A percentile compares a stretch with the other conserved stretches of the same genome.
phyloP scores from a whole-genome alignment of 768 basidiomycete species.

The Leucosporidium yakuticum region DNA sequence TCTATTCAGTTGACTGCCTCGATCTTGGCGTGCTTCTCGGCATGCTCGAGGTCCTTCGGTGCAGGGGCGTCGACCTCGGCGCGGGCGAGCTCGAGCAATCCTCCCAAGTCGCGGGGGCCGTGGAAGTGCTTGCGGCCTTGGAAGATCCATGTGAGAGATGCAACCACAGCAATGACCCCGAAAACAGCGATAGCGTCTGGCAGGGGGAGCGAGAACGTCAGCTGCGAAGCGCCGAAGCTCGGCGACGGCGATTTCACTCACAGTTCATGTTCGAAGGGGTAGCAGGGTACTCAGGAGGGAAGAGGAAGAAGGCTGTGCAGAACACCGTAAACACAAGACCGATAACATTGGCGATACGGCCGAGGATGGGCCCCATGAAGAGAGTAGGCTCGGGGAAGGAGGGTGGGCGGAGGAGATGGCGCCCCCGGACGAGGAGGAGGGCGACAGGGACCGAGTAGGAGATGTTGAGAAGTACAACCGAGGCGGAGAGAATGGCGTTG shows the following conservation, averaged over 20 bases:
- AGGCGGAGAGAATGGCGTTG: constrained; percentile 37
- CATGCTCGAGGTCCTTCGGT: constrained; percentile 4
- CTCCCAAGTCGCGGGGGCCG: constrained; percentile 30
- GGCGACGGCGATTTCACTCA: not conserved
- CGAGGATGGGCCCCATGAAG: constrained; percentile 30
- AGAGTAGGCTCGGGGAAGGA: constrained; percentile 31
- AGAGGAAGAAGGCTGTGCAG: constrained; percentile 38
- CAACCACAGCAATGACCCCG: constrained; percentile 20
- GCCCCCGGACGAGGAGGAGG: constrained; percentile 31
- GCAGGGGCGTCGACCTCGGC: constrained; percentile 19
- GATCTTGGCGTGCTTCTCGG: not conserved
- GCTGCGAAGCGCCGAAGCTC: too few relatives aligned
- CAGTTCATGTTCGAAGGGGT: constrained; percentile 29
- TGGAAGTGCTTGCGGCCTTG: constrained; percentile 12
- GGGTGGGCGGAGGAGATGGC: constrained; percentile 32
- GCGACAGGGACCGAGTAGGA: constrained; percentile 27
- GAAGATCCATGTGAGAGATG: constrained; percentile 5
- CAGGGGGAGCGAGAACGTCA: not conserved
- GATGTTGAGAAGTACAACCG: constrained; percentile 36
- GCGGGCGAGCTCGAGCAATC: constrained; percentile 25
- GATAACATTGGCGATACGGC: constrained; percentile 28
- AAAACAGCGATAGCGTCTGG: constrained; percentile 30
- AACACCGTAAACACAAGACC: constrained; percentile 33
- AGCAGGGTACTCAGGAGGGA: constrained; percentile 33
- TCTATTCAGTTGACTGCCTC: too few relatives aligned